A percentile compares a stretch with the other conserved stretches of the same genome.
These are phyloP conservation scores for Moniliophthora roreri DNA, from an alignment of 1,284 basidiomycete genomes.

Conservation along the genomic window DNA sequence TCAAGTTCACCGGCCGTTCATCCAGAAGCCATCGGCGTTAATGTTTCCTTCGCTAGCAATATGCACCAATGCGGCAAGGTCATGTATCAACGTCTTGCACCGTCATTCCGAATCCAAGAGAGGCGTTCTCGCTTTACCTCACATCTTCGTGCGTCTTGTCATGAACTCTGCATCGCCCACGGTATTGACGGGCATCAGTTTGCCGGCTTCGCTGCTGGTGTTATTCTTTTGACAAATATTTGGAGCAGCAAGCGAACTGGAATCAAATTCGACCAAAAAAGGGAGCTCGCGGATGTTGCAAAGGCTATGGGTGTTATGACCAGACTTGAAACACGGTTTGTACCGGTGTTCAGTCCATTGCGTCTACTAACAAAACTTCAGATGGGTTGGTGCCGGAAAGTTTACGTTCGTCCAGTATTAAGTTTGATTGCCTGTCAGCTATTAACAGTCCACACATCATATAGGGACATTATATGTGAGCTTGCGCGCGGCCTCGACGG, in stretches of 20 bases:
- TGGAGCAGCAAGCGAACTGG: slow-evolving; percentile 16
- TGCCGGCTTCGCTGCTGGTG: slow-evolving; percentile 11
- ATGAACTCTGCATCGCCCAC: neutral
- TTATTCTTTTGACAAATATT: slow-evolving; percentile 14
- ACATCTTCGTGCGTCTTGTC: slow-evolving; percentile 7
- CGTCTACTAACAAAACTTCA: neutral
- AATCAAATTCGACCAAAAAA: slow-evolving; percentile 9
- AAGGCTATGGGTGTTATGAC: slow-evolving; percentile 10
- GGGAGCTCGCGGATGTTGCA: slow-evolving; percentile 10
- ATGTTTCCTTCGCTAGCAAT: slow-evolving; percentile 15
- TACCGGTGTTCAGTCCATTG: neutral
- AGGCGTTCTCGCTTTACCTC: slow-evolving; percentile 6
- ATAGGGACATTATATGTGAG: slow-evolving; percentile 14
- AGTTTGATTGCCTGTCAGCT: neutral
- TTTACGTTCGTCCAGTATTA: slow-evolving; percentile 16
- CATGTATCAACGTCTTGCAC: slow-evolving; percentile 11
- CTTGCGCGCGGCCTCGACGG: slow-evolving; percentile 6
- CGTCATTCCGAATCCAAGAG: slow-evolving; percentile 6
- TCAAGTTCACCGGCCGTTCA: slow-evolving; percentile 15
- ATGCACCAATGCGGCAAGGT: slow-evolving; percentile 16
- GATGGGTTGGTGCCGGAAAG: slow-evolving; percentile 14
- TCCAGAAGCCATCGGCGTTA: slow-evolving; percentile 11
- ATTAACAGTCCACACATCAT: neutral
- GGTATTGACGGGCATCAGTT: slow-evolving; percentile 1
- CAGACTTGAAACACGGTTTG: slow-evolving; percentile 9